Evolutionary conservation across 768 basidiomycete species (phyloP).

Genomic region (Russula sp.): DNA sequence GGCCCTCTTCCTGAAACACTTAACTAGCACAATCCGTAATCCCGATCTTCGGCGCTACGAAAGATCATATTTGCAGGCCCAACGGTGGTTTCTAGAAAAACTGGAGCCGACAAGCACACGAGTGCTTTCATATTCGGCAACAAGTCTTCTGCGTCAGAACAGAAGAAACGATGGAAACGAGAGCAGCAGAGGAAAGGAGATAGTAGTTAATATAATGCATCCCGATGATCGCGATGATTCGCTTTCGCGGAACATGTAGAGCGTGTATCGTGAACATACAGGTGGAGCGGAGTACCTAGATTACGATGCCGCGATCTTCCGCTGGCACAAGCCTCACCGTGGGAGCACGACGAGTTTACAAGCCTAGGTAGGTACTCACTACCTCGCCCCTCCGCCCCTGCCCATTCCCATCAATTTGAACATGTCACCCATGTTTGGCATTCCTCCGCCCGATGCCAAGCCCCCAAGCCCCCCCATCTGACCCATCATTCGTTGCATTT

Average conservation of each 20-base stretch:
- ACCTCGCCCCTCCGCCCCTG: slow-evolving; percentile 26
- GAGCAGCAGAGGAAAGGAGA: slow-evolving; percentile 21
- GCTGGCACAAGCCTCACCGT: background rate
- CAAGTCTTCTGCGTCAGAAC: slow-evolving; percentile 42
- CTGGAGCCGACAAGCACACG: slow-evolving; percentile 79
- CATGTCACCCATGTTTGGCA: slow-evolving; percentile 74
- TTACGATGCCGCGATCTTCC: slow-evolving; percentile 5
- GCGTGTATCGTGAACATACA: background rate
- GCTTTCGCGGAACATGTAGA: background rate
- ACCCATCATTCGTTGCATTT: slow-evolving; percentile 95
- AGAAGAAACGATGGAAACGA: slow-evolving; percentile 39
- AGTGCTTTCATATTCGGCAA: slow-evolving; percentile 79
- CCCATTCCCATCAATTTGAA: slow-evolving; percentile 73
- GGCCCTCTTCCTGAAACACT: slow-evolving; percentile 11
- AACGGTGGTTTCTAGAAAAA: slow-evolving; percentile 58
- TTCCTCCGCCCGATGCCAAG: slow-evolving; percentile 60
- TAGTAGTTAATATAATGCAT: too few species aligned
- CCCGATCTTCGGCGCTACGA: slow-evolving; percentile 4
- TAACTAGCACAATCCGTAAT: background rate
- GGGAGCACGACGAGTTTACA: background rate
- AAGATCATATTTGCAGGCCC: slow-evolving; percentile 64
- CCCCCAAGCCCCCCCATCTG: slow-evolving; percentile 73
- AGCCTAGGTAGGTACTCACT: background rate
- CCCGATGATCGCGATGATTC: background rate
- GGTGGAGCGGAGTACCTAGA: background rate